Percentiles rank a stretch among this genome's conserved stretches.
Conservation (phyloP, 768 basidiomycete genomes). For the Xerocomus potaroensis region DNA sequence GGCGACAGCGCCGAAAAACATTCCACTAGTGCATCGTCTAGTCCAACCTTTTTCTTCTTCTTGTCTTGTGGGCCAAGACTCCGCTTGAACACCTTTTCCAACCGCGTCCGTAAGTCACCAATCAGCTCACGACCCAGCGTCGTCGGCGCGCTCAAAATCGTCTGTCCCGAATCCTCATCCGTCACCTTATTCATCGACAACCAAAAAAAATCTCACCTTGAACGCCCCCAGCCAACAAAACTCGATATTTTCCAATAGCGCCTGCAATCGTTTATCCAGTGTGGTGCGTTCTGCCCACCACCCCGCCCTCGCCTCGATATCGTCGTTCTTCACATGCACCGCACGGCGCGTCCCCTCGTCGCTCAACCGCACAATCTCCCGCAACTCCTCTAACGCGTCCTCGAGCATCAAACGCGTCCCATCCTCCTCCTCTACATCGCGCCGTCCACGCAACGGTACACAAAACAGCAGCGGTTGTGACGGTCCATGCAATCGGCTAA, state of each 20-base stretch:
- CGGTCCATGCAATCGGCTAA: conserved; percentile 67
- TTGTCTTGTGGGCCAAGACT: conserved; percentile 59
- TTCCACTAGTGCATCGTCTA: conserved; percentile 75
- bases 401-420: conserved; percentile 72
- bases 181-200: neutral
- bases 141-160: conserved; percentile 53
- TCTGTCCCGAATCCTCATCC: conserved; percentile 35
- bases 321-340: conserved; percentile 62
- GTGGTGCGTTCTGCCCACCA: conserved; percentile 86
- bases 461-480: conserved; percentile 74
- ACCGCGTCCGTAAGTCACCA: conserved; percentile 53
- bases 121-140: conserved; percentile 44
- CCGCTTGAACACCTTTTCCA: conserved; percentile 75
- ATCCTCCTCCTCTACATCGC: conserved; percentile 70
- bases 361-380: conserved; percentile 75
- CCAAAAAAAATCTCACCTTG: conserved; percentile 68
- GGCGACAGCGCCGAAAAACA: conserved; percentile 84
- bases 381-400: conserved; percentile 66
- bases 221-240: conserved; percentile 97
- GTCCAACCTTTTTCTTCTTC: conserved; percentile 47
- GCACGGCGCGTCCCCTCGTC: conserved; percentile 75
- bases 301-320: conserved; percentile 54
- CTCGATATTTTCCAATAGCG: conserved; percentile 80
- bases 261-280: conserved; percentile 73
- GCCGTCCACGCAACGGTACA: conserved; percentile 78